phyloP scores from a whole-genome alignment of 148 eudicot genomes.

The Silene uniflora region DNA sequence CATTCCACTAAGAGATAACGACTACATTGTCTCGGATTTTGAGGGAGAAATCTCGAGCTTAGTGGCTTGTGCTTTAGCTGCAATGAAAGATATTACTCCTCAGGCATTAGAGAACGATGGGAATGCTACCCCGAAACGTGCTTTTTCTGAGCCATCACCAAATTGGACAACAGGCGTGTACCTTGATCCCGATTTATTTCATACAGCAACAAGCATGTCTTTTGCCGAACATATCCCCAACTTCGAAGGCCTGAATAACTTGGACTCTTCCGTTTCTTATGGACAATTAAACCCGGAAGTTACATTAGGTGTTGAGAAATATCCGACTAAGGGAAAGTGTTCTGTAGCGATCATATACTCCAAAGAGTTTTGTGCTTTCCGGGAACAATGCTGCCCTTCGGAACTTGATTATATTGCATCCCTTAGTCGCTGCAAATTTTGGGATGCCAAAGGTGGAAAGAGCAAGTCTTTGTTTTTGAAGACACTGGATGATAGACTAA shows the following conservation, averaged over 20 bases:
- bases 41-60: slow-evolving; percentile 87
- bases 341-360: slow-evolving; percentile 75
- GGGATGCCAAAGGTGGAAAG: slow-evolving; percentile 99
- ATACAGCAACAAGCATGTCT: slow-evolving; percentile 45
- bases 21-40: slow-evolving; percentile 65
- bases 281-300: slow-evolving; percentile 56
- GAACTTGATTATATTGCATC: slow-evolving; percentile 89
- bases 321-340: slow-evolving; percentile 56
- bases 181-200: slow-evolving; percentile 49
- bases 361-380: slow-evolving; percentile 56
- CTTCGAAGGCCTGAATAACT: slow-evolving; percentile 48
- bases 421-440: slow-evolving; percentile 77
- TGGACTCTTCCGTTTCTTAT: slow-evolving; percentile 48
- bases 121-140: slow-evolving; percentile 38
- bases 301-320: slow-evolving; percentile 53
- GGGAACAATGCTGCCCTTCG: slow-evolving; percentile 69
- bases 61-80: slow-evolving; percentile 76
- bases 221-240: slow-evolving; percentile 49
- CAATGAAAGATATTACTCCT: slow-evolving; percentile 37
- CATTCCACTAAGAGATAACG: slow-evolving; percentile 54
- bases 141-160: slow-evolving; percentile 46
- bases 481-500: slow-evolving; percentile 83
- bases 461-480: slow-evolving; percentile 87
- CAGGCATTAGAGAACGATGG: slow-evolving; percentile 29
- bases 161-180: slow-evolving; percentile 45